These are phyloP conservation scores for Parathielavia appendiculata DNA, from an alignment of 495 filamentous ascomycete genomes.

Conservation along the genomic window DNA sequence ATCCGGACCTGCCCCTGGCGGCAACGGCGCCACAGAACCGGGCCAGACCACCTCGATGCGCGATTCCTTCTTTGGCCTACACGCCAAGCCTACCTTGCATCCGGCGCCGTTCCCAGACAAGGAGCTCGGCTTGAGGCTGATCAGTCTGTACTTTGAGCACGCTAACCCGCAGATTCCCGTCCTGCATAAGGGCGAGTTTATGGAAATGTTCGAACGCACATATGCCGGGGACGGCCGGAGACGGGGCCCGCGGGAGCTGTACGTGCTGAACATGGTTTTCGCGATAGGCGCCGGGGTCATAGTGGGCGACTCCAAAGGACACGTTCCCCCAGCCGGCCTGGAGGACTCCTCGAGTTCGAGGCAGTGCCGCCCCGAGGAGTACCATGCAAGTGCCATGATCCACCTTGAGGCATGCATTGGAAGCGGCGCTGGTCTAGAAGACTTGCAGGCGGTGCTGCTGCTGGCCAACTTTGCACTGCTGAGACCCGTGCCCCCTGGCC, in stretches of 20 bases:
- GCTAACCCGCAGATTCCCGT: conserved; percentile 95
- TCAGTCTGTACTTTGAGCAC: conserved; percentile 87
- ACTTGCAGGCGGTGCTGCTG: conserved; percentile 85
- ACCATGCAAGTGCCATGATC: conserved; percentile 88
- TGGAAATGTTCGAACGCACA: conserved; percentile 72
- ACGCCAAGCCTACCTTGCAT: conserved; percentile 80
- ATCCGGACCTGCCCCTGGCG: conserved; percentile 28
- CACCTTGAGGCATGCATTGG: conserved; percentile 85
- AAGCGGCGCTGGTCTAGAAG: conserved; percentile 76
- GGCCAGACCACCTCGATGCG: conserved; percentile 69
- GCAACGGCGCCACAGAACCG: conserved; percentile 29
- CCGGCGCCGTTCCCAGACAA: conserved; percentile 79
- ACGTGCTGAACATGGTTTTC: conserved; percentile 96
- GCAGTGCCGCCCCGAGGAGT: conserved; percentile 88
- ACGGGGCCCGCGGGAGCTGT: conserved; percentile 76
- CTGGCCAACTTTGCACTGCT: conserved; percentile 88
- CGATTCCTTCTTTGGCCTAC: conserved; percentile 91
- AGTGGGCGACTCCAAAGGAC: conserved; percentile 53
- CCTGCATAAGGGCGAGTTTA: conserved; percentile 81
- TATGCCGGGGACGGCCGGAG: conserved; percentile 64
- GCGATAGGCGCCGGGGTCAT: conserved; percentile 94
- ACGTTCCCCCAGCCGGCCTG: conserved; percentile 16
- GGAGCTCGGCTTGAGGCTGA: conserved; percentile 63
- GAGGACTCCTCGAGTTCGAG: conserved; percentile 30
- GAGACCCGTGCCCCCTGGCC: conserved; percentile 81